A percentile compares a stretch with the other conserved stretches of the same genome.
Evolutionary conservation across 495 filamentous ascomycete species (phyloP).

Genomic region (Xylaria cubensis): DNA sequence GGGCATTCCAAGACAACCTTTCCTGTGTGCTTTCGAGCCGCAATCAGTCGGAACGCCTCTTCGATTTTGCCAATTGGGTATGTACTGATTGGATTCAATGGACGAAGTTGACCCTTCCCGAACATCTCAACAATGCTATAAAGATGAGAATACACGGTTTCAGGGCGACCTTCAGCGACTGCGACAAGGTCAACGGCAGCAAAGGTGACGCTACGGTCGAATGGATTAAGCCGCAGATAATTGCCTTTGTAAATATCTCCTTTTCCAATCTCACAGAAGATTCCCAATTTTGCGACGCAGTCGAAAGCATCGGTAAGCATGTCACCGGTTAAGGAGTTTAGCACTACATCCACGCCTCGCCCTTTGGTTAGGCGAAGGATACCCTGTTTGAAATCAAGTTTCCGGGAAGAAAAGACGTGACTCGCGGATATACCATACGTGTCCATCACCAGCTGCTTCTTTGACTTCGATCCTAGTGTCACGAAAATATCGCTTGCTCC

Average conservation of each 20-base stretch:
- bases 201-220: constrained; percentile 44
- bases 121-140: constrained; percentile 22
- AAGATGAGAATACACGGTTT: constrained; percentile 15
- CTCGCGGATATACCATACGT: constrained; percentile 50
- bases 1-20: constrained; percentile 28
- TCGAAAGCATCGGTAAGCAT: constrained; percentile 53
- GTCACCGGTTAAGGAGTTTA: constrained; percentile 62
- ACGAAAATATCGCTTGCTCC: constrained; percentile 56
- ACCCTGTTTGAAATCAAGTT: constrained; percentile 43
- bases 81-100: constrained; percentile 18
- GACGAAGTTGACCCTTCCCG: constrained; percentile 19
- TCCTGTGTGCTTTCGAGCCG: constrained; percentile 25
- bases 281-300: constrained; percentile 57
- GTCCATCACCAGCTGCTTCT: constrained; percentile 48
- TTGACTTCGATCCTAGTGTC: constrained; percentile 48
- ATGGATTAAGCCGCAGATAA: constrained; percentile 38
- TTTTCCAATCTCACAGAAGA: constrained; percentile 61
- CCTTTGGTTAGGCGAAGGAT: constrained; percentile 52
- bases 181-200: constrained; percentile 34
- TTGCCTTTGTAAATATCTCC: constrained; percentile 36
- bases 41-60: constrained; percentile 44
- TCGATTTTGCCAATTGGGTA: constrained; percentile 10
- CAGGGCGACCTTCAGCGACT: constrained; percentile 14
- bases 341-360: constrained; percentile 59
- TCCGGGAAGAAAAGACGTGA: constrained; percentile 53